phyloP scores from a whole-genome alignment of 179 eudicot species.

The Beta corolliflora region DNA sequence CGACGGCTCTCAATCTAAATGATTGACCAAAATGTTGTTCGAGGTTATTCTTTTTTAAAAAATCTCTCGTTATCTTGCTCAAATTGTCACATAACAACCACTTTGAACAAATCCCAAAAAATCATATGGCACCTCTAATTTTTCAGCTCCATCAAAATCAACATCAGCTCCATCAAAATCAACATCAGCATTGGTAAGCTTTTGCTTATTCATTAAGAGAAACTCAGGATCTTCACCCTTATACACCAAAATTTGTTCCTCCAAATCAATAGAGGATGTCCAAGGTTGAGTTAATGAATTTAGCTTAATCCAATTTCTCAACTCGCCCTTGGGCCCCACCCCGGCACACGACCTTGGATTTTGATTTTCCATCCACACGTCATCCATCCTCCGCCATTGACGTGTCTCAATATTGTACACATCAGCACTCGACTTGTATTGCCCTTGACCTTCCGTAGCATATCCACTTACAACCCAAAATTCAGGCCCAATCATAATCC shows the following conservation, averaged over 20 bases:
- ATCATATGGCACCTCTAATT: slow-evolving; percentile 46
- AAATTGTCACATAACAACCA: slow-evolving; percentile 30
- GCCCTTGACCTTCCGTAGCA: slow-evolving; percentile 56
- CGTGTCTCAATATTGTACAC: slow-evolving; percentile 33
- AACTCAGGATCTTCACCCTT: not conserved
- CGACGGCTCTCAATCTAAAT: too few species aligned
- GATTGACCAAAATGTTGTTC: too few species aligned
- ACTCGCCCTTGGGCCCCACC: slow-evolving; percentile 31
- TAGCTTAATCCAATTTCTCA: slow-evolving; percentile 11
- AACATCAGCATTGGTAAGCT: slow-evolving; percentile 12
- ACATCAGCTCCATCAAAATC: slow-evolving; percentile 38
- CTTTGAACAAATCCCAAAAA: slow-evolving; percentile 60
- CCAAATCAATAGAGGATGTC: slow-evolving; percentile 50
- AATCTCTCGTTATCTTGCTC: too few species aligned
- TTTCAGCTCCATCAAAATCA: slow-evolving; percentile 39
- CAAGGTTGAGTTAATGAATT: slow-evolving; percentile 49
- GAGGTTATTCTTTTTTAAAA: too few species aligned
- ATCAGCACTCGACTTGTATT: slow-evolving; percentile 54
- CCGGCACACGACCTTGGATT: slow-evolving; percentile 58
- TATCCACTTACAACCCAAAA: slow-evolving; percentile 82
- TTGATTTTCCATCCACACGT: slow-evolving; percentile 44
- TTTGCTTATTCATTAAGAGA: too few species aligned
- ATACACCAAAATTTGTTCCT: slow-evolving; percentile 43
- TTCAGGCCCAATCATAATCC: slow-evolving; percentile 53
- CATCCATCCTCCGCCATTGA: slow-evolving; percentile 54